These are phyloP conservation scores for Leccinum rimulosum DNA, from an alignment of 768 basidiomycete species.

Conservation along the genomic window DNA sequence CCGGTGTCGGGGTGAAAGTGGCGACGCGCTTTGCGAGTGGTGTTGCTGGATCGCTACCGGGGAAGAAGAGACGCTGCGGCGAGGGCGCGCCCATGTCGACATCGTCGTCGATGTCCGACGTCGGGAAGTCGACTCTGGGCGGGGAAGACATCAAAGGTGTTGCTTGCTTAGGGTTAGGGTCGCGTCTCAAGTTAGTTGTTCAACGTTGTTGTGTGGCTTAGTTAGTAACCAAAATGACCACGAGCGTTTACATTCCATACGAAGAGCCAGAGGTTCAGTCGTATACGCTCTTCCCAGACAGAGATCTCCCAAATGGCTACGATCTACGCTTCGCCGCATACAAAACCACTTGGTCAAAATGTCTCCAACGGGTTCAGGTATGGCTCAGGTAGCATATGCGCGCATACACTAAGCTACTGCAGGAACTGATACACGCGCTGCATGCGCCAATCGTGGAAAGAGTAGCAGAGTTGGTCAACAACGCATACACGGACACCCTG, in stretches of 20 bases:
- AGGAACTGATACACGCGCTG: conserved; percentile 48
- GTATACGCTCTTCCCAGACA: conserved; percentile 30
- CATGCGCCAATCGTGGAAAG: conserved; percentile 47
- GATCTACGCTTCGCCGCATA: conserved; percentile 52
- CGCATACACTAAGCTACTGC: not conserved
- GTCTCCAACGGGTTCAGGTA: conserved; percentile 56
- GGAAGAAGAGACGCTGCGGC: conserved; percentile 24
- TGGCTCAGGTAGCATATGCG: conserved; percentile 11
- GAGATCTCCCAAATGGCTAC: conserved; percentile 32
- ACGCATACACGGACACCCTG: conserved; percentile 44
- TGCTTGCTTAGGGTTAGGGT: not conserved
- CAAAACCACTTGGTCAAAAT: conserved; percentile 55
- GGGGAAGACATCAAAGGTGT: conserved; percentile 56
- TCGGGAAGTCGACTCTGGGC: conserved; percentile 60
- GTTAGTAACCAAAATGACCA: conserved; percentile 19
- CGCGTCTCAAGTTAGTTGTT: not conserved
- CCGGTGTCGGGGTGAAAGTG: conserved; percentile 20
- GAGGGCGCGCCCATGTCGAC: conserved; percentile 47
- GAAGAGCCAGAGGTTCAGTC: conserved; percentile 17
- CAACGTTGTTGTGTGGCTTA: not conserved
- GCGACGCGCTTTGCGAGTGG: conserved; percentile 43
- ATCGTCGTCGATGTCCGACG: conserved; percentile 55
- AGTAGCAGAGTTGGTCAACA: conserved; percentile 42
- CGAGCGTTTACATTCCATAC: conserved; percentile 30
- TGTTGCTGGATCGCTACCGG: conserved; percentile 39